phyloP scores from a whole-genome alignment of 73 alveolate species.

The Tetrahymena malaccensis region DNA sequence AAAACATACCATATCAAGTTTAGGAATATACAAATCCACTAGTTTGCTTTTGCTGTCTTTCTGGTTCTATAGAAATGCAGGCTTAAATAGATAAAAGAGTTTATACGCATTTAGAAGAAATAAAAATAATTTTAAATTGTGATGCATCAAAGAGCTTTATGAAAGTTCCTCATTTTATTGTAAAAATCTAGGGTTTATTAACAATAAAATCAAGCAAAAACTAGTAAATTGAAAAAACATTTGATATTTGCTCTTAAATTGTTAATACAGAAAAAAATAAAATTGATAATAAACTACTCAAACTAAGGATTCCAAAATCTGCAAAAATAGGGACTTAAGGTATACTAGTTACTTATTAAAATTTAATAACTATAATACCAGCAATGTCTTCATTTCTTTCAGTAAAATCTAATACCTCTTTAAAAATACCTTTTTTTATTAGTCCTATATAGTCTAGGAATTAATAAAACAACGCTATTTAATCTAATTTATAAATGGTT shows the following conservation, averaged over 20 bases:
- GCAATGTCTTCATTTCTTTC: not conserved
- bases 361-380: not conserved
- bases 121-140: not conserved
- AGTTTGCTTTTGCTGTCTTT: not conserved
- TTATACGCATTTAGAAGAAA: not conserved
- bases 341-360: not conserved
- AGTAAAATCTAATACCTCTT: not conserved
- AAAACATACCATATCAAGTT: not conserved
- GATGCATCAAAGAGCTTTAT: not conserved
- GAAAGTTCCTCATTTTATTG: not conserved
- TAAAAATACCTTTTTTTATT: not conserved
- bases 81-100: not conserved
- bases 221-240: not conserved
- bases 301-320: not conserved
- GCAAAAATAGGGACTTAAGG: not conserved
- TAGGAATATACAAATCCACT: not conserved
- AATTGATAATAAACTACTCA: not conserved
- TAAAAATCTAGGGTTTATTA: not conserved
- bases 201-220: not conserved
- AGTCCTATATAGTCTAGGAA: not conserved
- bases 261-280: not conserved
- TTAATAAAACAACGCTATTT: no score
- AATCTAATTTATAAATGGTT: not conserved
- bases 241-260: not conserved
- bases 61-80: not conserved